These are phyloP conservation scores for Mycena vitilis DNA, from an alignment of 768 basidiomycete species.

Conservation along the genomic window DNA sequence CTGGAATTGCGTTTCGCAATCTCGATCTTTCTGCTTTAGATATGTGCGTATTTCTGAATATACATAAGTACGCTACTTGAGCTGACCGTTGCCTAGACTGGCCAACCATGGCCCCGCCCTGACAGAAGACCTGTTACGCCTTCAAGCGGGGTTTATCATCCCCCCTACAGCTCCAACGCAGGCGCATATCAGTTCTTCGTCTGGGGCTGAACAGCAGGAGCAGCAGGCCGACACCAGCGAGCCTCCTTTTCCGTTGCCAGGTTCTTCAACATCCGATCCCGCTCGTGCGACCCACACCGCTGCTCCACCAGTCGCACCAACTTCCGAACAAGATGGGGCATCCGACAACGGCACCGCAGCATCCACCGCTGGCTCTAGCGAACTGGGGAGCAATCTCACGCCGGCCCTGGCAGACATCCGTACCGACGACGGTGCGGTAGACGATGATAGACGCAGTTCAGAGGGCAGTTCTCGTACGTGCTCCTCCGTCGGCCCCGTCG, in stretches of 20 bases:
- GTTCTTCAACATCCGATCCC: not conserved
- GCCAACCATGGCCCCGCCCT: constrained; percentile 24
- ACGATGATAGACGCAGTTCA: not conserved
- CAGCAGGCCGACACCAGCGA: no score
- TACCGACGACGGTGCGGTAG: not conserved
- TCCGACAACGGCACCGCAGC: not conserved
- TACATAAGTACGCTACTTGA: not conserved
- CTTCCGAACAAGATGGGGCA: not conserved
- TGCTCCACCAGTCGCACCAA: not conserved
- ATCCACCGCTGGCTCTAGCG: not conserved
- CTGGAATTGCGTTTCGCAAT: constrained; percentile 30
- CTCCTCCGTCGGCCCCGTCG: not conserved
- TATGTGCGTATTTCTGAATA: constrained; percentile 17
- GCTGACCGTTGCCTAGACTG: constrained; percentile 17
- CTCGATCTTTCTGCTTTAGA: constrained; percentile 19
- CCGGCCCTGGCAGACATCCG: no score
- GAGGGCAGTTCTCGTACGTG: no score
- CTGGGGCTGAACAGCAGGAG: no score
- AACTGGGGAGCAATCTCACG: no score
- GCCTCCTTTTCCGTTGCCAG: no score
- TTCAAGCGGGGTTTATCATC: constrained; percentile 22
- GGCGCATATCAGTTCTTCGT: not conserved
- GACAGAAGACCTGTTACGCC: constrained; percentile 23
- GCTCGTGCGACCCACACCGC: not conserved
- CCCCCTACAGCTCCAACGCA: not conserved